Evolutionary conservation across 345 rosid genomes (phyloP).

Genomic region (Dimocarpus longan): DNA sequence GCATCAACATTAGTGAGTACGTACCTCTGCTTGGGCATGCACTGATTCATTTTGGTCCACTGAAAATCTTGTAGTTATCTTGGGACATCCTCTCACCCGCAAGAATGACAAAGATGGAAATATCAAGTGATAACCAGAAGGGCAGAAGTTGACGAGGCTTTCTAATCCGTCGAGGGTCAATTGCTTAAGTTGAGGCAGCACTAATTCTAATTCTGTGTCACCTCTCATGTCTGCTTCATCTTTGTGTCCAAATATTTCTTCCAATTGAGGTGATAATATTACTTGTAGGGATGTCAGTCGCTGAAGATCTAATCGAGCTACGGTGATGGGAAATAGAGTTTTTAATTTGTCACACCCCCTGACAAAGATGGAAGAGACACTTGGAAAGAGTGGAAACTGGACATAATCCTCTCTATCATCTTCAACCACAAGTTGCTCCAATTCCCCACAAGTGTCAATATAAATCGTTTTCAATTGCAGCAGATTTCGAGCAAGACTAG

Average conservation of each 20-base stretch:
- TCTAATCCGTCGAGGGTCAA: too few species aligned
- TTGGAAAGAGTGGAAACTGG: neutral
- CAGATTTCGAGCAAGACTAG: neutral
- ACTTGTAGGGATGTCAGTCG: neutral
- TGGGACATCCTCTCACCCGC: too few species aligned
- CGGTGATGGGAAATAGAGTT: neutral
- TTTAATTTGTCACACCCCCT: neutral
- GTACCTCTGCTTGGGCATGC: too few species aligned
- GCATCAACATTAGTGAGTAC: too few species aligned
- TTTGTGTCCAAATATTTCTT: neutral
- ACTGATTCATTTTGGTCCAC: too few species aligned
- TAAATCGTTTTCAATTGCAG: neutral
- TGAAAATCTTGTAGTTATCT: too few species aligned
- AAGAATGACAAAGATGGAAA: too few species aligned
- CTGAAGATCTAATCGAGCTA: neutral
- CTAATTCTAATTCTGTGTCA: neutral
- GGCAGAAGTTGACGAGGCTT: too few species aligned
- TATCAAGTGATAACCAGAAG: too few species aligned
- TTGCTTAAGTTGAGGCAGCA: too few species aligned
- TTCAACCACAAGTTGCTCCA: constrained; percentile 7
- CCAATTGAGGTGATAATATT: too few species aligned
- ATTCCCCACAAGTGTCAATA: accelerated
- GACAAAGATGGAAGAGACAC: neutral
- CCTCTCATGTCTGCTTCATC: neutral
- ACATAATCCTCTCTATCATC: neutral